Evolutionary conservation across 2,329 filamentous ascomycete genomes (phyloP).

Genomic region (Kalaharituber pfeilii): DNA sequence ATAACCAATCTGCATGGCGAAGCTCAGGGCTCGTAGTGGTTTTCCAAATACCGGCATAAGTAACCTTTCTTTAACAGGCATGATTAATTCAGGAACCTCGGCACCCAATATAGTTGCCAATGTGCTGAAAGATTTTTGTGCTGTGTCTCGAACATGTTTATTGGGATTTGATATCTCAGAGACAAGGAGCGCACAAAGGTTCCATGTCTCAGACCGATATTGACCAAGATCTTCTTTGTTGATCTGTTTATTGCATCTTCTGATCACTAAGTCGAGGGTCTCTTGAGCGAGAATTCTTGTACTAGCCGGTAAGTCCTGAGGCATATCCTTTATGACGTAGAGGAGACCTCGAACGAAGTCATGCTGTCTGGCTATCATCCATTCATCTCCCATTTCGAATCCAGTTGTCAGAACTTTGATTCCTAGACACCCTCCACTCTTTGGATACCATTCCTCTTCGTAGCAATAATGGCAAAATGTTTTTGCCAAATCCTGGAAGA

Average conservation of each 20-base stretch:
- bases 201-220: slow-evolving; percentile 48
- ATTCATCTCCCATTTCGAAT: slow-evolving; percentile 64
- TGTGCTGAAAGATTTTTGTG: slow-evolving; percentile 61
- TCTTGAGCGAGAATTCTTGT: slow-evolving; percentile 68
- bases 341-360: slow-evolving; percentile 84
- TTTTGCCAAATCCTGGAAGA: slow-evolving; percentile 68
- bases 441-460: slow-evolving; percentile 97
- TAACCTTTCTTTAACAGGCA: slow-evolving; percentile 76
- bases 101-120: slow-evolving; percentile 62
- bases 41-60: slow-evolving; percentile 91
- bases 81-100: slow-evolving; percentile 72
- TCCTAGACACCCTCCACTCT: slow-evolving; percentile 77
- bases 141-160: slow-evolving; percentile 75
- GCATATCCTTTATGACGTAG: slow-evolving; percentile 98
- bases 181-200: slow-evolving; percentile 70
- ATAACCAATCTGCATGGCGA: slow-evolving; percentile 89
- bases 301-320: slow-evolving; percentile 76
- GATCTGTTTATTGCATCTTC: slow-evolving; percentile 58
- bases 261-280: slow-evolving; percentile 63
- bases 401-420: slow-evolving; percentile 78
- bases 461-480: slow-evolving; percentile 90
- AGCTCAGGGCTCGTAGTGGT: slow-evolving; percentile 77
- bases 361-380: slow-evolving; percentile 65
- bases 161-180: slow-evolving; percentile 91
- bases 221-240: slow-evolving; percentile 63